Evolutionary conservation across 73 alveolate species (phyloP).

Genomic region (Tetrahymena borealis): DNA sequence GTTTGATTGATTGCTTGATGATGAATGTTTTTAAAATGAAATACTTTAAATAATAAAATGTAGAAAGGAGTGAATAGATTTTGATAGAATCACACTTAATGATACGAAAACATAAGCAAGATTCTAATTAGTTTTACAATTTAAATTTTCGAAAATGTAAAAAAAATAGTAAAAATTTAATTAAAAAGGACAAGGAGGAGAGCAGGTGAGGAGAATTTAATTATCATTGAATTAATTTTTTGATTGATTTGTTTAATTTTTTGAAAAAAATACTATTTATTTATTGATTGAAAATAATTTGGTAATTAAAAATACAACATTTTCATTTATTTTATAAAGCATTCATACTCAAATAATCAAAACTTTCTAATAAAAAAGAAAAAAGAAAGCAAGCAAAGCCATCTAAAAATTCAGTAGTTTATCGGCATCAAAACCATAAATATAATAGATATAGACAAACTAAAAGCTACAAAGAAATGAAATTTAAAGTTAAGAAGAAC

Average conservation of each 20-base stretch:
- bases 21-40: too few relatives aligned
- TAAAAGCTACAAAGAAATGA: constrained; percentile 56
- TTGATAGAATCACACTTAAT: not conserved
- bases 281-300: not conserved
- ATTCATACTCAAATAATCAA: not conserved
- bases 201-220: constrained; percentile 2
- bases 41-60: too few relatives aligned
- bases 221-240: not conserved
- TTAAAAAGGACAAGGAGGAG: not conserved
- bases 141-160: not conserved
- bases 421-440: not conserved
- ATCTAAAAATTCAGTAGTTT: not conserved
- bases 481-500: constrained; percentile 74
- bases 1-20: too few relatives aligned
- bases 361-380: not conserved
- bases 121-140: not conserved
- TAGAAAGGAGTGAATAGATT: not conserved
- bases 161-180: not conserved
- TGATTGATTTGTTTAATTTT: not conserved
- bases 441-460: too few relatives aligned
- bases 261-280: not conserved
- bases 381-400: not conserved
- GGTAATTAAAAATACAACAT: not conserved
- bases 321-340: not conserved
- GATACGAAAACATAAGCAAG: too few relatives aligned